Conservation (phyloP, 805 yeast species). For the Metschnikowia kunwiensis region DNA sequence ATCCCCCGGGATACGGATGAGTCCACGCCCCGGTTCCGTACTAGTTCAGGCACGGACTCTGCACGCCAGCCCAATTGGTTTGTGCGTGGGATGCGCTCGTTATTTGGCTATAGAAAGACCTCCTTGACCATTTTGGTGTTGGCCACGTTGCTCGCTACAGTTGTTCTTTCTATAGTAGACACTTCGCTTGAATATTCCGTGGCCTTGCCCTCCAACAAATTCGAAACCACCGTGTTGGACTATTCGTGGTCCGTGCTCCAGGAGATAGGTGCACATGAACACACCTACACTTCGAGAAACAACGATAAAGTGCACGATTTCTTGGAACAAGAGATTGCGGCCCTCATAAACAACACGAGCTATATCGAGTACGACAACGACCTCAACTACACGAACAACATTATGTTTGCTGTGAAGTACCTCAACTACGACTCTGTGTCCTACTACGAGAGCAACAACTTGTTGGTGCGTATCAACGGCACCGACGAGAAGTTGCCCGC, state of each 20-base stretch:
- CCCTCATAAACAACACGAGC: slow-evolving; percentile 28
- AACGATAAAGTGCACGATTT: slow-evolving; percentile 77
- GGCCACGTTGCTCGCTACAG: slow-evolving; percentile 43
- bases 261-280: slow-evolving; percentile 59
- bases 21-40: slow-evolving; percentile 7
- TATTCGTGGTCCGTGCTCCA: slow-evolving; percentile 73
- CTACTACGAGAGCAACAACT: slow-evolving; percentile 81
- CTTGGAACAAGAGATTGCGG: slow-evolving; percentile 39
- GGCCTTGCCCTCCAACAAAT: slow-evolving; percentile 41
- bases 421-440: slow-evolving; percentile 49
- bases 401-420: slow-evolving; percentile 51
- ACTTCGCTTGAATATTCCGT: slow-evolving; percentile 40
- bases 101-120: slow-evolving; percentile 72
- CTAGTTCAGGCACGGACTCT: slow-evolving; percentile 3
- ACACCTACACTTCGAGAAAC: slow-evolving; percentile 75
- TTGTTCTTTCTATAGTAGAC: slow-evolving; percentile 36
- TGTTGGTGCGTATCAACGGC: slow-evolving; percentile 76
- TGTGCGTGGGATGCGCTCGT: slow-evolving; percentile 38
- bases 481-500: slow-evolving; percentile 56
- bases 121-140: slow-evolving; percentile 57
- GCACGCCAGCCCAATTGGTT: slow-evolving; percentile 18
- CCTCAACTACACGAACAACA: slow-evolving; percentile 41
- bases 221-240: slow-evolving; percentile 32
- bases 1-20: slow-evolving; percentile 5
- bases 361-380: slow-evolving; percentile 41